Conservation (phyloP, 2,329 filamentous ascomycete genomes). For the Juglanconis sp. region DNA sequence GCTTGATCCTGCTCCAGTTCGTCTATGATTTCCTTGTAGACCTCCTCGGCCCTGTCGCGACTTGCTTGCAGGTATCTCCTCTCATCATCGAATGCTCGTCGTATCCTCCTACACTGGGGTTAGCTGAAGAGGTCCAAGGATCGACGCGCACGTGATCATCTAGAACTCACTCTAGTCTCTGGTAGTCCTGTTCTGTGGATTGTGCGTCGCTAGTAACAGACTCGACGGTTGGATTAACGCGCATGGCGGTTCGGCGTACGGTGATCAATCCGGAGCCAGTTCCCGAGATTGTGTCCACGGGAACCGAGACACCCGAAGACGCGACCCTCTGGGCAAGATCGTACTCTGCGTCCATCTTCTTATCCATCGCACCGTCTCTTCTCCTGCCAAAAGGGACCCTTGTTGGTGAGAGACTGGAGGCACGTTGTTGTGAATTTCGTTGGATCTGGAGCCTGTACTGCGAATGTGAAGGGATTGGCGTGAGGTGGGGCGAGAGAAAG, state of each 20-base stretch:
- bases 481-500: slow-evolving; percentile 26
- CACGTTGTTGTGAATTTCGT: slow-evolving; percentile 24
- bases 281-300: slow-evolving; percentile 16
- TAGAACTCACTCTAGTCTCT: slow-evolving; percentile 12
- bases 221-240: slow-evolving; percentile 4
- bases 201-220: slow-evolving; percentile 2
- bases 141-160: neutral
- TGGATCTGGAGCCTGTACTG: slow-evolving; percentile 24
- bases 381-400: slow-evolving; percentile 13
- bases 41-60: slow-evolving; percentile 50
- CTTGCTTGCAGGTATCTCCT: slow-evolving; percentile 52
- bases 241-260: slow-evolving; percentile 13
- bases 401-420: slow-evolving; percentile 31
- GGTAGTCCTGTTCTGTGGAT: slow-evolving; percentile 2
- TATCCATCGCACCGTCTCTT: slow-evolving; percentile 2
- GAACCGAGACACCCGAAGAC: slow-evolving; percentile 5
- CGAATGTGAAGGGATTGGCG: slow-evolving; percentile 21
- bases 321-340: slow-evolving; percentile 1
- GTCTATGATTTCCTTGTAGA: slow-evolving; percentile 34
- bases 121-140: neutral
- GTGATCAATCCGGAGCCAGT: slow-evolving; percentile 16
- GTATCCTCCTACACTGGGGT: slow-evolving; percentile 27
- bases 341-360: slow-evolving; percentile 12
- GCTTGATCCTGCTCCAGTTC: slow-evolving; percentile 14
- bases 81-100: slow-evolving; percentile 52